Conservation (phyloP, 768 basidiomycete species). For the Tephrocybe sp. region DNA sequence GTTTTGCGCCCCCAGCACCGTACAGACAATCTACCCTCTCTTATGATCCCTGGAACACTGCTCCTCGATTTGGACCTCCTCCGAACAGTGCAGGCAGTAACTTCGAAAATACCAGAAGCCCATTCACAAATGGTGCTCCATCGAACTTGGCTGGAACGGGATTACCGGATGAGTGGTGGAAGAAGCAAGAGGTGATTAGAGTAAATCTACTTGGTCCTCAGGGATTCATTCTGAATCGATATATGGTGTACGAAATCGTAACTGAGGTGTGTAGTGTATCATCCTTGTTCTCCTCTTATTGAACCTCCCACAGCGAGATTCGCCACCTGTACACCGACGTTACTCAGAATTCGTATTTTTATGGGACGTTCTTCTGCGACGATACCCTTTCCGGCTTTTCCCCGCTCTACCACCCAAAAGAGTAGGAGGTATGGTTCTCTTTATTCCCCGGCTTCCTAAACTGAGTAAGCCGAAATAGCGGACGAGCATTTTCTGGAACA, state of each 20-base stretch:
- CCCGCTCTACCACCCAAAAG: slow-evolving; percentile 89
- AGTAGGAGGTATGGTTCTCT: slow-evolving; percentile 71
- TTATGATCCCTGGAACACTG: slow-evolving; percentile 67
- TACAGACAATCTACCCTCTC: slow-evolving; percentile 50
- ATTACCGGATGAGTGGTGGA: slow-evolving; percentile 85
- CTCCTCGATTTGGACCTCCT: slow-evolving; percentile 31
- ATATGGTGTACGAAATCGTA: slow-evolving; percentile 78
- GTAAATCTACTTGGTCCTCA: slow-evolving; percentile 83
- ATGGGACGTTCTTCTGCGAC: slow-evolving; percentile 79
- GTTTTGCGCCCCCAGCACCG: slow-evolving; percentile 37
- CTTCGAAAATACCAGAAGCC: slow-evolving; percentile 26
- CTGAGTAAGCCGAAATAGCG: slow-evolving; percentile 36
- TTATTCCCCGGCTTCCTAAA: slow-evolving; percentile 4
- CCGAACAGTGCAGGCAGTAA: slow-evolving; percentile 21
- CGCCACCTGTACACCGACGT: slow-evolving; percentile 68
- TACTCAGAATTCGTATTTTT: slow-evolving; percentile 94
- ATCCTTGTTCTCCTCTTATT: slow-evolving; percentile 2
- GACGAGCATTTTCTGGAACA: slow-evolving; percentile 93
- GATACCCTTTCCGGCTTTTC: slow-evolving; percentile 93
- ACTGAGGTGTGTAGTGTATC: slow-evolving; percentile 59
- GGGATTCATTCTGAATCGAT: slow-evolving; percentile 88
- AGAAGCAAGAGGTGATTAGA: slow-evolving; percentile 66
- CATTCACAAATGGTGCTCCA: slow-evolving; percentile 41
- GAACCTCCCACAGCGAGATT: slow-evolving; percentile 42
- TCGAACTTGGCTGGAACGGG: slow-evolving; percentile 70